Conservation (phyloP, 2,329 filamentous ascomycete species). For the Diaporthe citrichinensis region DNA sequence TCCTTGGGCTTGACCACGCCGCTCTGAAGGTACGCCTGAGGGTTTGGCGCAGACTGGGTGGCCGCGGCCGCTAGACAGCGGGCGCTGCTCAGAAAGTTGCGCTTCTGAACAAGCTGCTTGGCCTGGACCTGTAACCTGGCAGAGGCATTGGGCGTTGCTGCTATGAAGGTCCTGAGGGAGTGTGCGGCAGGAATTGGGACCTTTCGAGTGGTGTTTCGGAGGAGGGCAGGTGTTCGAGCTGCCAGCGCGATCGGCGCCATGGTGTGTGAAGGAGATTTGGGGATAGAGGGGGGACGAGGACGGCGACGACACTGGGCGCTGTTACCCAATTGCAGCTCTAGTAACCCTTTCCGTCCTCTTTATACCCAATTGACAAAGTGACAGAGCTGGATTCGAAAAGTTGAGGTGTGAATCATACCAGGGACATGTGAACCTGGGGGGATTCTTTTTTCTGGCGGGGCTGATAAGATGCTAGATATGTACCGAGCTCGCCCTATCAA, state of each 20-base stretch:
- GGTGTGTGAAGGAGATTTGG: constrained; percentile 49
- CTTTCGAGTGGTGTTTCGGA: constrained; percentile 66
- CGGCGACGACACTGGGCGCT: constrained; percentile 37
- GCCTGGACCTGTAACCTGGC: constrained; percentile 53
- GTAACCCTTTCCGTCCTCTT: constrained; percentile 39
- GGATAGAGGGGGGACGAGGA: constrained; percentile 43
- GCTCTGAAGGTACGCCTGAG: constrained; percentile 90
- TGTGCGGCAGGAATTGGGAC: constrained; percentile 62
- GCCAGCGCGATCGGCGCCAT: constrained; percentile 63
- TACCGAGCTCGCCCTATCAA: constrained; percentile 23
- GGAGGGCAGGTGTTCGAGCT: constrained; percentile 70
- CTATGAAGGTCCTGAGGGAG: constrained; percentile 59
- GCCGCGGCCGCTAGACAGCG: constrained; percentile 58
- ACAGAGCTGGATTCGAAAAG: constrained; percentile 28
- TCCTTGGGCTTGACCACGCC: constrained; percentile 86
- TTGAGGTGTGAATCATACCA: constrained; percentile 37
- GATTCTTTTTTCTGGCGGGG: constrained; percentile 37
- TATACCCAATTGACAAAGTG: constrained; percentile 40
- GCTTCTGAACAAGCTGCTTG: constrained; percentile 57
- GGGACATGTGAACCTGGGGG: constrained; percentile 21
- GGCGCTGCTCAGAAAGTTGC: constrained; percentile 63
- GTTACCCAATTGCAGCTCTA: constrained; percentile 38
- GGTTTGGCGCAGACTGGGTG: constrained; percentile 80
- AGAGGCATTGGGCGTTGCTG: constrained; percentile 52
- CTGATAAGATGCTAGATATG: constrained; percentile 34